These are phyloP conservation scores for Colletotrichum viniferum DNA, from an alignment of 2,329 filamentous ascomycete genomes.

Conservation along the genomic window DNA sequence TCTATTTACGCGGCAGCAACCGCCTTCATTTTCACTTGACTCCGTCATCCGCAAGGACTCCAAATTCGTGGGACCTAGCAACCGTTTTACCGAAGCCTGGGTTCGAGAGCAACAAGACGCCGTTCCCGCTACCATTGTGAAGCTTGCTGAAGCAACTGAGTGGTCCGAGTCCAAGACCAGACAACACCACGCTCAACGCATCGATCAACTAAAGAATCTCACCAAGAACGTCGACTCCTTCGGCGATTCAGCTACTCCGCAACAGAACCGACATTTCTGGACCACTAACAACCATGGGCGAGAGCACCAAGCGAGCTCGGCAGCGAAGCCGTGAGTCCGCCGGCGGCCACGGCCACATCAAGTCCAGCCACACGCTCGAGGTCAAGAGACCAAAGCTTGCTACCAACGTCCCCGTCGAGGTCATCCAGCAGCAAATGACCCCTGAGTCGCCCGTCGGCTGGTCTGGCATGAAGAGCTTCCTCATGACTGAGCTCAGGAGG, in stretches of 20 bases:
- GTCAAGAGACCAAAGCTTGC: slow-evolving; percentile 13
- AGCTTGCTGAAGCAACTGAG: slow-evolving; percentile 8
- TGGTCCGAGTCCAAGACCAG: slow-evolving; percentile 4
- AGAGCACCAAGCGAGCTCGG: slow-evolving; percentile 17
- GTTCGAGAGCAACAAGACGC: slow-evolving; percentile 16
- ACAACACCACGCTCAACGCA: slow-evolving; percentile 11
- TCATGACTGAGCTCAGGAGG: slow-evolving; percentile 16
- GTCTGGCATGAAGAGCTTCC: slow-evolving; percentile 17
- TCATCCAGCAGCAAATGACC: slow-evolving; percentile 4
- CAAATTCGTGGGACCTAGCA: slow-evolving; percentile 7
- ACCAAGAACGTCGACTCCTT: slow-evolving; percentile 14
- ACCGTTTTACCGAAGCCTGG: slow-evolving; percentile 18
- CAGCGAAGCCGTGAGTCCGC: slow-evolving; percentile 17
- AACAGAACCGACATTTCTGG: not conserved
- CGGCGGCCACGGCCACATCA: not conserved
- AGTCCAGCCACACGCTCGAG: not conserved
- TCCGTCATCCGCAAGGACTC: slow-evolving; percentile 14
- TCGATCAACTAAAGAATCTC: slow-evolving; percentile 8
- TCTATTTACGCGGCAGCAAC: slow-evolving; percentile 18
- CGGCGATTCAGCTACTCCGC: not conserved
- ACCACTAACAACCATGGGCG: slow-evolving; percentile 7
- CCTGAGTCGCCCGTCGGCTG: not conserved
- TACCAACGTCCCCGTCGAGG: slow-evolving; percentile 7
- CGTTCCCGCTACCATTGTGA: slow-evolving; percentile 16
- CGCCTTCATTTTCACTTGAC: slow-evolving; percentile 13